Evolutionary conservation across 441 rosid species (phyloP), one percentile per base, ranked within the genome.

Genomic region (Hypseocharis bilobata): DNA sequence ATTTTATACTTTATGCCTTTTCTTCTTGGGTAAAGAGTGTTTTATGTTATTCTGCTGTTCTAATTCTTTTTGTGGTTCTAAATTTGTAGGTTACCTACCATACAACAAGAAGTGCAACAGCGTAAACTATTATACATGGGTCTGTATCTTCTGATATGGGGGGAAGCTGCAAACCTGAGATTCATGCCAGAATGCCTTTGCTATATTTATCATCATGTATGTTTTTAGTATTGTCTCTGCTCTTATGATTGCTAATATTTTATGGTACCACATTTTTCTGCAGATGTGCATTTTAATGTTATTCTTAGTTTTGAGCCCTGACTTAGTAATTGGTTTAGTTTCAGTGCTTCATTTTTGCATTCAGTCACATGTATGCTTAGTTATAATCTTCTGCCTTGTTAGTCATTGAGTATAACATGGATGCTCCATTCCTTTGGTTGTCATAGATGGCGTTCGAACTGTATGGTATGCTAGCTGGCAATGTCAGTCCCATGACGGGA

Each of bases 101-200:
- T 91, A 74, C 99, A 94, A 47, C 99, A 94, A 78, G 99, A 94
- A 76, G 92, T 94, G 80, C 99, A 94, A 74, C 99, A 94, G 69
- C 87, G 99, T 28, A 94, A 91, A 64, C 80, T 94, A 75, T 76
- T 94, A 6, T 94, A 94, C 79, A 91, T 94, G 97, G 97, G 91
- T 63, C 78, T 94, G 27, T 91, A 88, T 83, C 98, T 94, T 76
- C 80, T 94, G 63, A 93, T 93, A 63, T 93, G 98, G 98, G 98
- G 98, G 34, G 98, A 93, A 81, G 93, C 98, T 66, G 97, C 98
- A 11, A 93, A 93, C 80, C 78, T 93, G 83, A 83, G 98, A 84
- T 93, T 88, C 84, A 88, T 93, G 97, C 98, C 98, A 6, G 98
- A 93, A 80, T 93, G 98, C 78, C 84, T 93, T 66, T 93, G 97